phyloP scores from a whole-genome alignment of 2,329 filamentous ascomycete genomes.

The Xylariaceae sp. region DNA sequence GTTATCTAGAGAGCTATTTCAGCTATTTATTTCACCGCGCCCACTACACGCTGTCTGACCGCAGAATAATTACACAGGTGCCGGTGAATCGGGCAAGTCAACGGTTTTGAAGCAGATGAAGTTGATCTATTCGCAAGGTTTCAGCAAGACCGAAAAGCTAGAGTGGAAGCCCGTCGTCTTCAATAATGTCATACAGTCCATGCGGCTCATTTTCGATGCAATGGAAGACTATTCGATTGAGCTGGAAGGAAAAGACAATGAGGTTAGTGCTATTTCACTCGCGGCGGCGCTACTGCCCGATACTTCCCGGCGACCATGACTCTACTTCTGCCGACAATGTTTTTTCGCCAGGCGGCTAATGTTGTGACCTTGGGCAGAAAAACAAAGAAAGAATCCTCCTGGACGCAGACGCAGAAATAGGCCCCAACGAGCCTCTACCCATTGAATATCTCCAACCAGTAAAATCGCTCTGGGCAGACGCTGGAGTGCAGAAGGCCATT shows the following conservation, averaged over 20 bases:
- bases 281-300: not conserved
- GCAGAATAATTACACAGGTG: slow-evolving; percentile 56
- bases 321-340: not conserved
- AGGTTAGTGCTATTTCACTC: slow-evolving; percentile 52
- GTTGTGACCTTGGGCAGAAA: slow-evolving; percentile 50
- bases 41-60: slow-evolving; percentile 22
- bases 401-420: slow-evolving; percentile 77
- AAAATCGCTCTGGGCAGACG: slow-evolving; percentile 79
- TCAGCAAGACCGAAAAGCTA: slow-evolving; percentile 82
- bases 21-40: slow-evolving; percentile 18
- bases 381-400: slow-evolving; percentile 74
- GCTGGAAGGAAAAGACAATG: slow-evolving; percentile 76
- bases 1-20: slow-evolving; percentile 2
- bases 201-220: slow-evolving; percentile 84
- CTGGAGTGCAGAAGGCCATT: slow-evolving; percentile 82
- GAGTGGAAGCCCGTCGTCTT: slow-evolving; percentile 96
- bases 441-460: slow-evolving; percentile 76
- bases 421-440: slow-evolving; percentile 77
- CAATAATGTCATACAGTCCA: slow-evolving; percentile 88
- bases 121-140: slow-evolving; percentile 91
- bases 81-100: slow-evolving; percentile 93
- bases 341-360: slow-evolving; percentile 16
- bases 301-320: not conserved
- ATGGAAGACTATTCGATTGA: slow-evolving; percentile 82
- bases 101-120: slow-evolving; percentile 99